Base-by-base conservation (phyloP, 192 early-diverging fungal genomes). In the Mortierella antarctica region DNA sequence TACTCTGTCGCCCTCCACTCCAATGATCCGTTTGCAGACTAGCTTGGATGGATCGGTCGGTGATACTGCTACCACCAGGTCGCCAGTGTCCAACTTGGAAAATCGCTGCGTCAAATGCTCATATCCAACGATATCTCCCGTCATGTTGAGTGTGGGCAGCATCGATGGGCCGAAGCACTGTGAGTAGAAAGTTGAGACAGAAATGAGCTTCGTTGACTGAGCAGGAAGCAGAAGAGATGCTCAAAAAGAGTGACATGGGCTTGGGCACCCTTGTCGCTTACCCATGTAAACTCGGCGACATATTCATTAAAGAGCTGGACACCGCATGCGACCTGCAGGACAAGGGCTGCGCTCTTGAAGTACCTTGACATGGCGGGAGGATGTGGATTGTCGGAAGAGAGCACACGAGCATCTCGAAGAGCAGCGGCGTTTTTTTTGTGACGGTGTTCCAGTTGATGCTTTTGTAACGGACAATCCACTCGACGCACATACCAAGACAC, bases 121-220 rank as follows among this genome's bases (percentile, higher is more conserved):
- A 53, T 94, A 77, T 20, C 89, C 71, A 17, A 97, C 89, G 50
- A 93, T 51, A 73, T 96, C 95, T 42, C 95, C 95, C 3, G 83
- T 71, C 82, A 94, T 87, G 81, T 95, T 96, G 51, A 96, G 88
- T 20, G 93, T 96, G 4, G 97, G 97, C 18, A 96, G 86, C 96
- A 98, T 98, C 41, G 94, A 96, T 13, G 95, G 95, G 1, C 96
- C 96, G 45, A 92, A 84, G 67, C 90, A 92, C 91, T 91, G 50
- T 40, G 41, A 60, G n/a, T 58, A 1, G 7, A 14, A 41, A 45
- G 14, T 47, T 8, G 20, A 23, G 45, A 5, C 4, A 54, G n/a
- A 18, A 8, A 18, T 55, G n/a, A 55, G 53, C 53, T 55, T 55
- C 8, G 11, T 15, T 55, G 53, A 8, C 45, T n/a, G 13, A 40